Evolutionary conservation across 371 early-diverging fungal species (phyloP), one percentile per base, ranked within the genome.

Genomic region (Smittium mucronatum): DNA sequence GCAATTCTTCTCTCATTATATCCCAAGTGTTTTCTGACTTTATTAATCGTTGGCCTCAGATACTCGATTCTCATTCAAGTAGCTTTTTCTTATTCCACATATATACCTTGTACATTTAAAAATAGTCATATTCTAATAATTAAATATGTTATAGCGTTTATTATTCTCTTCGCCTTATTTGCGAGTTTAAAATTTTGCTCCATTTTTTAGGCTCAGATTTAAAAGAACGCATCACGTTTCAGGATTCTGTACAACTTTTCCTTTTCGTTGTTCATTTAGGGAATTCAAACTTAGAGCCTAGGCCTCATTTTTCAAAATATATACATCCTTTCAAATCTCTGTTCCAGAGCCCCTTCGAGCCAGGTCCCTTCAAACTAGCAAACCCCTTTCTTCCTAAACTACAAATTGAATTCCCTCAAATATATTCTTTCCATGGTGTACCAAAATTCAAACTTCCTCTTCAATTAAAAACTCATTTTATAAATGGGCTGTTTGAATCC

Each of bases 11-110:
- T 17, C n/a, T 34, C 15, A 33, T 65, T n/a, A 25, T 31, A 25
- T 65, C 65, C 15, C n/a, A 65, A n/a, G 65, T 65, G 2, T 65
- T 36, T n/a, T 65, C 11, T 34, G 65, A 65, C 36, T 33, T 65
- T 15, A 32, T 65, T 31, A 36, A n/a, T n/a, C 21, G 34, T 11
- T 61, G 63, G 63, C 65, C n/a, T 33, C n/a, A n/a, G 5, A 31
- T 33, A 2, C n/a, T 65, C 2, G 32, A 65, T 33, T 65, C 65
- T 5, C 21, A 11, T 47, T 21, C 47, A 47, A 47, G 47, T 47
- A 47, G 11, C 47, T 47, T 21, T 47, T 21, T n/a, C n/a, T n/a
- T n/a, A n/a, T n/a, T n/a, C n/a, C n/a, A n/a, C n/a, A n/a, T n/a
- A n/a, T n/a, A n/a, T n/a, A n/a, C n/a, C n/a, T n/a, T n/a, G n/a